phyloP scores from a whole-genome alignment of 495 filamentous ascomycete species.

The Rhizodiscina lignyota region DNA sequence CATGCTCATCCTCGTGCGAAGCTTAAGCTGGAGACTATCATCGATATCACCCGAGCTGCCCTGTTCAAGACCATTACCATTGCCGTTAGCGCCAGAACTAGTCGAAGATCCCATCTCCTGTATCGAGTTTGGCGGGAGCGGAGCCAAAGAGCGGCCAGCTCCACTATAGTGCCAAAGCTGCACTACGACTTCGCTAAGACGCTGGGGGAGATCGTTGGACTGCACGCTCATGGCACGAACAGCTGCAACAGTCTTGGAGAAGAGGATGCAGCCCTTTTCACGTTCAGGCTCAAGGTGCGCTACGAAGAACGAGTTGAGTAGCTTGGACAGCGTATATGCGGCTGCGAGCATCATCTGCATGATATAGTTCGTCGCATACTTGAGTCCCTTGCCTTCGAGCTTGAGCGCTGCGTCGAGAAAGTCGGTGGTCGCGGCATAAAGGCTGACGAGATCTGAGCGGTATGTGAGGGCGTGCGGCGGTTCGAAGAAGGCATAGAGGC shows the following conservation, averaged over 20 bases:
- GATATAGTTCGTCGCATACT: constrained; percentile 69
- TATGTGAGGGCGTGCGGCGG: constrained; percentile 57
- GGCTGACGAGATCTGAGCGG: constrained; percentile 54
- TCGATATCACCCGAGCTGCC: constrained; percentile 30
- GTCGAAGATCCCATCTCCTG: constrained; percentile 4
- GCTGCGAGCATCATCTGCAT: constrained; percentile 85
- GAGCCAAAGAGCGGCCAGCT: constrained; percentile 29
- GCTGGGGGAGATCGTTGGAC: constrained; percentile 70
- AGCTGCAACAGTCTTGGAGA: constrained; percentile 58
- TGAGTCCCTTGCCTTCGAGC: constrained; percentile 30
- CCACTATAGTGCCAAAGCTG: constrained; percentile 77
- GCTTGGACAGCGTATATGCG: constrained; percentile 69
- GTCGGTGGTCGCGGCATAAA: constrained; percentile 58
- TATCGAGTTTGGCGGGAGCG: no score
- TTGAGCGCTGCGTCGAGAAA: constrained; percentile 62
- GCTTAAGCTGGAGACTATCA: constrained; percentile 65
- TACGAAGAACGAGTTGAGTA: constrained; percentile 72
- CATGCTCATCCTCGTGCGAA: constrained; percentile 84
- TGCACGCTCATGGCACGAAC: constrained; percentile 65
- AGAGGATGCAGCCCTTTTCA: constrained; percentile 55
- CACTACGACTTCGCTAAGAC: constrained; percentile 75
- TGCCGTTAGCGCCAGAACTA: constrained; percentile 10
- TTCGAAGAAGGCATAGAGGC: constrained; percentile 79
- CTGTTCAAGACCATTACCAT: constrained; percentile 1
- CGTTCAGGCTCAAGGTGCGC: constrained; percentile 53